Evolutionary conservation across 176 grass and related monocot species (phyloP), one percentile per base, ranked within the genome.

Genomic region (Zea luxurians): DNA sequence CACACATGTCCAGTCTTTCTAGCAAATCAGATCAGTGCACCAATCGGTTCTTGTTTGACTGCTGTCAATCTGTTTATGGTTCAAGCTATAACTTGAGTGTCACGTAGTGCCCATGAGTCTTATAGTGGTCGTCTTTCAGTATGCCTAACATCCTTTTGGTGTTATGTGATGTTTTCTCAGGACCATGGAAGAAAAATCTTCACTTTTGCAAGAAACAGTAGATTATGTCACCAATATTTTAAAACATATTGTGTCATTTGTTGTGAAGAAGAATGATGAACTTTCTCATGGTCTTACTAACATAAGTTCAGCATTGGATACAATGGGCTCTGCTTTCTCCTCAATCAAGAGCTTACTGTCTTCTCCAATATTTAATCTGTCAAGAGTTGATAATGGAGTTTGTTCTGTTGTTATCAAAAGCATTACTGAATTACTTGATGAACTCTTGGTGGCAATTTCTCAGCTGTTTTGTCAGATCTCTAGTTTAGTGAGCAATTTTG

Each of bases 311-410:
- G 61, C 67, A 75, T 71, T 91, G 60, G 91, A 93, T 67, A 74
- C 94, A 80, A 73, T 40, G 52, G 84, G 86, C 61, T 85, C 80
- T 42, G 34, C 48, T 81, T 79, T 89, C 72, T 83, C 82, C 16
- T 89, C 94, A 43, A 82, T 97, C 58, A 75, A 68, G 71, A 93
- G 84, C 69, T 76, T 97, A 21, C 68, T 91, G 16, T 86, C 76
- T 52, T 88, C 91, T 82, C 91, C 89, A 80, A 68, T 93, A 68
- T 93, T 93, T 87, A 76, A 40, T 77, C 41, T 86, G 58, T 64
- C 48, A 65, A 88, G 70, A 80, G 76, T 65, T 66, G 71, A 85
- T 78, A 78, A 77, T 53, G 7, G 34, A 77, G 70, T 65, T 75
- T 70, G 77, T 83, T 89, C 66, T 49, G 72, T 83, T 57, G 75